Conservation (phyloP, 768 basidiomycete species). For the Fomitopsis serialis region DNA sequence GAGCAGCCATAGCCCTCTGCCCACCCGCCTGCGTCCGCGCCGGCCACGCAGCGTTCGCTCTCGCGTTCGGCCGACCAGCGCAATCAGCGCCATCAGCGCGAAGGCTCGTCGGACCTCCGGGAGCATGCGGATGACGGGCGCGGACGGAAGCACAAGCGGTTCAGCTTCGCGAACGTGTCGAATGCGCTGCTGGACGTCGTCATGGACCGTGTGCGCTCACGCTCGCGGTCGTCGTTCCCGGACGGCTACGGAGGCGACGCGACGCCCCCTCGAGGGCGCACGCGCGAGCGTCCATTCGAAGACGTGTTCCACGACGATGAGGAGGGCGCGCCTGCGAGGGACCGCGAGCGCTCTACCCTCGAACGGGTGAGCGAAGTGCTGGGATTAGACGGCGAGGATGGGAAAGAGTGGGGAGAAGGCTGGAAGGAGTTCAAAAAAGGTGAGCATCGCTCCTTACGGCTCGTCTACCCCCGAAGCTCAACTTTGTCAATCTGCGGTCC, state of each 20-base stretch:
- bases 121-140: slow-evolving; percentile 21
- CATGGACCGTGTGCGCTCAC: slow-evolving; percentile 41
- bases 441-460: slow-evolving; percentile 26
- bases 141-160: slow-evolving; percentile 39
- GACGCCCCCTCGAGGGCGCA: slow-evolving; percentile 14
- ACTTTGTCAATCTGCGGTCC: not conserved
- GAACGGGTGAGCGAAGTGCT: slow-evolving; percentile 36
- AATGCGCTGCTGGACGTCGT: slow-evolving; percentile 42
- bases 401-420: slow-evolving; percentile 38
- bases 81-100: slow-evolving; percentile 16
- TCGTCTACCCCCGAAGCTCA: not conserved
- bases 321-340: slow-evolving; percentile 23
- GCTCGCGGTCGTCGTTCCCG: slow-evolving; percentile 36
- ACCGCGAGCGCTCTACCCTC: slow-evolving; percentile 28
- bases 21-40: not conserved
- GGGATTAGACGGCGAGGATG: slow-evolving; percentile 33
- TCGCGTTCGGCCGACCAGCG: not conserved
- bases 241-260: slow-evolving; percentile 10
- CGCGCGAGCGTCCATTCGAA: slow-evolving; percentile 6
- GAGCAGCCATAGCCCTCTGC: slow-evolving; percentile 11
- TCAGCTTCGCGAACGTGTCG: slow-evolving; percentile 49
- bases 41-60: not conserved
- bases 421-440: slow-evolving; percentile 93
- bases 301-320: slow-evolving; percentile 18
- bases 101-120: slow-evolving; percentile 10